A percentile compares a stretch with the other conserved stretches of the same genome.
Conservation (phyloP, 345 rosid genomes). For the Eucalyptus fibrosa region DNA sequence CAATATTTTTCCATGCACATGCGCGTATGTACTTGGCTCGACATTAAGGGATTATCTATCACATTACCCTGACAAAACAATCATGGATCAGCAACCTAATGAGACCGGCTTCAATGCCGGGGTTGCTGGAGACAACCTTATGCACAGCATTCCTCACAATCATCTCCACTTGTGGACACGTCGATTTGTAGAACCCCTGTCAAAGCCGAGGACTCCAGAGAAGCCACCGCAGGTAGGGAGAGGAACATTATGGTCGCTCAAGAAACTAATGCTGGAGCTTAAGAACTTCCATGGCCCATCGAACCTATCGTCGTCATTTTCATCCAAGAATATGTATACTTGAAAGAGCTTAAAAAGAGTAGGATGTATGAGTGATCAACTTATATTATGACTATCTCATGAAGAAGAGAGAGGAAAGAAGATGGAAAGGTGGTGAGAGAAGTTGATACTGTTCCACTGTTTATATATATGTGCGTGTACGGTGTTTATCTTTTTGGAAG, state of each 20-base stretch:
- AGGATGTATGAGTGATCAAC: not conserved
- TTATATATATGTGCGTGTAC: not conserved
- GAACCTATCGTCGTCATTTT: not conserved
- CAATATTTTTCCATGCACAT: not conserved
- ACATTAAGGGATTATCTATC: not conserved
- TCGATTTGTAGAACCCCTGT: not conserved
- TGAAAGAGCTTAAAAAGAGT: not conserved
- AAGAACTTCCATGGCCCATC: not conserved
- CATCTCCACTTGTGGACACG: constrained; percentile 1
- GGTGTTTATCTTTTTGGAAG: not conserved
- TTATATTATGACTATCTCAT: not conserved
- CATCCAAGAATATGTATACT: not conserved
- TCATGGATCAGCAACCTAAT: constrained; percentile 11
- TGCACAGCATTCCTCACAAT: not conserved
- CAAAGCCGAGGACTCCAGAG: not conserved
- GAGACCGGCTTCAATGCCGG: not conserved
- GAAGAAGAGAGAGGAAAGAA: not conserved
- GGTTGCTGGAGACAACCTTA: not conserved
- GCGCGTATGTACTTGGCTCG: not conserved
- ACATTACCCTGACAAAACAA: constrained; percentile 7
- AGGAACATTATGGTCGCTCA: not conserved
- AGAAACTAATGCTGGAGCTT: not conserved
- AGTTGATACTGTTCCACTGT: not conserved
- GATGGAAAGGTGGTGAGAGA: not conserved
- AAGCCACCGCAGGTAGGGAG: not conserved